A percentile compares a stretch with the other conserved stretches of the same genome.
Conservation (phyloP, 2,329 filamentous ascomycete species). For the Xylariomycetidae sp. region DNA sequence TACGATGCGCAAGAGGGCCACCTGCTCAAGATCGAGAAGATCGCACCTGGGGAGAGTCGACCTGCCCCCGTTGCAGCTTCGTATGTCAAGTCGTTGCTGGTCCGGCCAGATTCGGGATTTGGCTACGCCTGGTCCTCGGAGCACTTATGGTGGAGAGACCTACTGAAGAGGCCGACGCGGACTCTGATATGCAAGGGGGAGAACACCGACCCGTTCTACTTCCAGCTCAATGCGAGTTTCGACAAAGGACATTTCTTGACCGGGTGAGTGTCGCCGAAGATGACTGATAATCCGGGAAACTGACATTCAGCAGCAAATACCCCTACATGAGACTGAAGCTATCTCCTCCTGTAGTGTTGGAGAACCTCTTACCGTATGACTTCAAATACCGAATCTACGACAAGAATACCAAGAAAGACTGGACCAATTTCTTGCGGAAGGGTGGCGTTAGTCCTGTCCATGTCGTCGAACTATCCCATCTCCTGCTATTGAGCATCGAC, state of each 20-base stretch:
- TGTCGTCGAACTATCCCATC: slow-evolving; percentile 90
- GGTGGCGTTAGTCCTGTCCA: slow-evolving; percentile 96
- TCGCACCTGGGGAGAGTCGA: slow-evolving; percentile 81
- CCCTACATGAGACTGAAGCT: slow-evolving; percentile 92
- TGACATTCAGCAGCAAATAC: slow-evolving; percentile 57
- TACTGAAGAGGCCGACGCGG: slow-evolving; percentile 76
- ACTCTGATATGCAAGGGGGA: slow-evolving; percentile 88
- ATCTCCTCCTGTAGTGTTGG: slow-evolving; percentile 86
- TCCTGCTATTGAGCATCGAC: slow-evolving; percentile 86
- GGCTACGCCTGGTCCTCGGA: slow-evolving; percentile 94
- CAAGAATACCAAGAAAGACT: slow-evolving; percentile 97
- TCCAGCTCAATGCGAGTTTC: slow-evolving; percentile 84
- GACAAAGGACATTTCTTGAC: slow-evolving; percentile 79
- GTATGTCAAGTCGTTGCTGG: slow-evolving; percentile 78
- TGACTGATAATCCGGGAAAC: slow-evolving; percentile 9
- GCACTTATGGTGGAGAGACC: slow-evolving; percentile 84
- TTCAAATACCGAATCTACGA: slow-evolving; percentile 99
- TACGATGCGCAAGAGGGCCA: slow-evolving; percentile 84
- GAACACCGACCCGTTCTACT: slow-evolving; percentile 86
- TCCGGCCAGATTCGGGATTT: slow-evolving; percentile 91
- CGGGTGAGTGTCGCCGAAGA: slow-evolving; percentile 45
- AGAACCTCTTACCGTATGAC: slow-evolving; percentile 92
- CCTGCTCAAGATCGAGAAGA: slow-evolving; percentile 95
- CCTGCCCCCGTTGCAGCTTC: slow-evolving; percentile 90
- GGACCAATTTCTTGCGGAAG: slow-evolving; percentile 96